phyloP scores from a whole-genome alignment of 352 stramenopile species.

The Pythium insidiosum region DNA sequence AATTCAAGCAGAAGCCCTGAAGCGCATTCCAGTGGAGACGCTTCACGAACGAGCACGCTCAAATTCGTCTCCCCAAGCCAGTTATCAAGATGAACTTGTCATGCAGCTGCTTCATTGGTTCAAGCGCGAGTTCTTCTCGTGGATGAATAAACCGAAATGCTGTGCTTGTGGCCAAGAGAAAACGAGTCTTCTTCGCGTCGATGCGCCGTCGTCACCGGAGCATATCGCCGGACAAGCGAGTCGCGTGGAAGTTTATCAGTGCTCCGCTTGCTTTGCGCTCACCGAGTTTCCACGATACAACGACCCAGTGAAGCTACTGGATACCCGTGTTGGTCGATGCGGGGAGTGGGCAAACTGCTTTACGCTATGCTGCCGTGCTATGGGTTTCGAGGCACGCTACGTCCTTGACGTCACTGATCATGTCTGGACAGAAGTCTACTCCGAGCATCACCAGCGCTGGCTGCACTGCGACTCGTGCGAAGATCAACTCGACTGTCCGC shows the following conservation, averaged over 20 bases:
- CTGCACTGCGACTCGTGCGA: constrained; percentile 94
- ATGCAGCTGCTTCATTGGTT: constrained; percentile 84
- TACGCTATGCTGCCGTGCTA: constrained; percentile 81
- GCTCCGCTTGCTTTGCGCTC: constrained; percentile 30
- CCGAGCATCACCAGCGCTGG: constrained; percentile 69
- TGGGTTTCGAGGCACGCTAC: constrained; percentile 89
- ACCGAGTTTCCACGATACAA: constrained; percentile 90
- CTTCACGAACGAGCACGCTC: constrained; percentile 53
- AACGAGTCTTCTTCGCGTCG: constrained; percentile 32
- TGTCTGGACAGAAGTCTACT: constrained; percentile 93
- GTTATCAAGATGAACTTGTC: constrained; percentile 60
- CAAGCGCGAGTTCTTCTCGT: constrained; percentile 87
- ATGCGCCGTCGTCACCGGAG: constrained; percentile 44
- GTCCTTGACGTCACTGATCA: constrained; percentile 94
- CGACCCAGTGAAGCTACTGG: constrained; percentile 80
- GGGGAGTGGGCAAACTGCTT: constrained; percentile 94
- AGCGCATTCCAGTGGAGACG: constrained; percentile 52
- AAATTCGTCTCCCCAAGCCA: constrained; percentile 35
- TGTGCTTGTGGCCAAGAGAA: constrained; percentile 34
- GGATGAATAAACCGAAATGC: constrained; percentile 83
- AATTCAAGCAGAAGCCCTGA: constrained; percentile 64
- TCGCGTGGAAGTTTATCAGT: constrained; percentile 86
- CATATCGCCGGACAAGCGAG: constrained; percentile 48
- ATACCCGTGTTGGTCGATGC: constrained; percentile 79
- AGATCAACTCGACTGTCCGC: constrained; percentile 86